Conservation (phyloP, 2,329 filamentous ascomycete genomes). For the Colletotrichum caudatum region DNA sequence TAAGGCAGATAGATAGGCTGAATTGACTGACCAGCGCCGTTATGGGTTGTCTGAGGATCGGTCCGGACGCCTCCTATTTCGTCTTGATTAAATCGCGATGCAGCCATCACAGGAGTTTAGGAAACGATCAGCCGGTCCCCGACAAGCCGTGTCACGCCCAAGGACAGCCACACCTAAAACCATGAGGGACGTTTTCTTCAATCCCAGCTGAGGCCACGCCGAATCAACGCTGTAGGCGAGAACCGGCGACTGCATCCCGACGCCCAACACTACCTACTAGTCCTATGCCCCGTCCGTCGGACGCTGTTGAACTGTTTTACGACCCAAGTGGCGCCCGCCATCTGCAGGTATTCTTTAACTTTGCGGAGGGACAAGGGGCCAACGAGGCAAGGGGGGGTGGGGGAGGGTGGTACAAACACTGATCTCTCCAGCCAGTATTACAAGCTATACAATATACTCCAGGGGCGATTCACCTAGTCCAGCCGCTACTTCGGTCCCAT, state of each 20-base stretch:
- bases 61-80: background rate
- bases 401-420: slow-evolving; percentile 31
- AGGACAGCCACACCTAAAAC: slow-evolving; percentile 1
- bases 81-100: slow-evolving; percentile 27
- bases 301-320: slow-evolving; percentile 19
- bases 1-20: background rate
- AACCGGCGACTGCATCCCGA: slow-evolving; percentile 6
- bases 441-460: slow-evolving; percentile 22
- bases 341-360: slow-evolving; percentile 3
- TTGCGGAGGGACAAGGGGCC: slow-evolving; percentile 14
- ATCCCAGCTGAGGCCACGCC: background rate
- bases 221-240: slow-evolving; percentile 11
- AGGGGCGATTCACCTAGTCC: slow-evolving; percentile 22
- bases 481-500: slow-evolving; percentile 39
- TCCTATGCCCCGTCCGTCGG: slow-evolving; percentile 8
- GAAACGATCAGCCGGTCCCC: slow-evolving; percentile 10
- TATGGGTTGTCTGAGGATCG: slow-evolving; percentile 5
- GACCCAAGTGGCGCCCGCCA: slow-evolving; percentile 26
- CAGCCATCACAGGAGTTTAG: slow-evolving; percentile 20
- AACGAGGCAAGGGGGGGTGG: slow-evolving; percentile 17
- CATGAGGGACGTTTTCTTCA: background rate
- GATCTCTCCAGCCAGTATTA: slow-evolving; percentile 31
- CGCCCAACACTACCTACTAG: background rate
- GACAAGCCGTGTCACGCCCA: slow-evolving; percentile 21
- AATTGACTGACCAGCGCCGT: background rate